Evolutionary conservation across 805 yeast genomes (phyloP).

Genomic region (Ogataea ramenticola): DNA sequence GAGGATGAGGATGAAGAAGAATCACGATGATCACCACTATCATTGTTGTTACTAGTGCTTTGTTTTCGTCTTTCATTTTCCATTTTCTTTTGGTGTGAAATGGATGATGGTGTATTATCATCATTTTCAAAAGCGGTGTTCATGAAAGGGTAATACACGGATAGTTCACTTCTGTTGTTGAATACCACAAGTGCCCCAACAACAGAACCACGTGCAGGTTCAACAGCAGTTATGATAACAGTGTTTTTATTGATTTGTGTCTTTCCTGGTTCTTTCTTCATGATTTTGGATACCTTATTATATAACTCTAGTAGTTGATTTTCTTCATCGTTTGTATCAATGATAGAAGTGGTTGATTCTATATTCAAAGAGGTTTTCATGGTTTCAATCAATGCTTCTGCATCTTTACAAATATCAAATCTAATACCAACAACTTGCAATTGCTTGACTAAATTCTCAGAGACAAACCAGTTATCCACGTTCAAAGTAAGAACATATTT

Average conservation of each 20-base stretch:
- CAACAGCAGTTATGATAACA: constrained; percentile 43
- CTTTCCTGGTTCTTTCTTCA: constrained; percentile 10
- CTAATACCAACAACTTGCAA: constrained; percentile 50
- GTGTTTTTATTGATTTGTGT: constrained; percentile 17
- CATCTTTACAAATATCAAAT: constrained; percentile 45
- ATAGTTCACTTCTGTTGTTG: constrained; percentile 36
- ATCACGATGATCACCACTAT: no score
- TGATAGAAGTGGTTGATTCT: not conserved
- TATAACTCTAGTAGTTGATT: constrained; percentile 24
- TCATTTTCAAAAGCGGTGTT: constrained; percentile 27
- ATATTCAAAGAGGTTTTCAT: constrained; percentile 16
- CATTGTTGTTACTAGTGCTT: not conserved
- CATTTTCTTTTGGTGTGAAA: not conserved
- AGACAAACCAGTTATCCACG: constrained; percentile 42
- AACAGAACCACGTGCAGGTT: constrained; percentile 42
- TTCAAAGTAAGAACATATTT: constrained; percentile 33
- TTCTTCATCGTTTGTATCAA: constrained; percentile 15
- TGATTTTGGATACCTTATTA: constrained; percentile 28
- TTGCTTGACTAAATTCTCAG: constrained; percentile 45
- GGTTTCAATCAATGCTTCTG: constrained; percentile 34
- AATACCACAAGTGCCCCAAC: constrained; percentile 46
- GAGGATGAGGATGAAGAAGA: no score
- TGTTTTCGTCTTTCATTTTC: not conserved
- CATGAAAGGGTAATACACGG: constrained; percentile 45
- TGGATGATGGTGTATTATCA: not conserved